Percentiles rank a stretch among this genome's conserved stretches.
phyloP scores from a whole-genome alignment of 306 rosid species.

The Elaeagnus macrophylla region DNA sequence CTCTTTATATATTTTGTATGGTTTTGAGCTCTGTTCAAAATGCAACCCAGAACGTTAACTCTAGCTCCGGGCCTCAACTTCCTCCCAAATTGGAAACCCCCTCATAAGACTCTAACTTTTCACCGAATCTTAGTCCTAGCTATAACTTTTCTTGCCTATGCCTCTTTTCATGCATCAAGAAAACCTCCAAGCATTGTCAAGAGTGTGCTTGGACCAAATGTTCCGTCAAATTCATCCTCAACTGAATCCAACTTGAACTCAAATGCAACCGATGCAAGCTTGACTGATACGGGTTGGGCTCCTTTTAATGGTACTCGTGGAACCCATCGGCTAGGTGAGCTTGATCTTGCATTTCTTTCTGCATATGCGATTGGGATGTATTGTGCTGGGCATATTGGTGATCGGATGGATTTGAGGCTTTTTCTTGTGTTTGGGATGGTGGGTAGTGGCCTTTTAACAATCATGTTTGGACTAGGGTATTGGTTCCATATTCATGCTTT shows the following conservation, averaged over 20 bases:
- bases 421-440: slow-evolving; percentile 82
- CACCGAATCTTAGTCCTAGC: slow-evolving; percentile 51
- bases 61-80: slow-evolving; percentile 52
- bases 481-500: slow-evolving; percentile 70
- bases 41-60: slow-evolving; percentile 39
- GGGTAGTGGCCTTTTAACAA: slow-evolving; percentile 70
- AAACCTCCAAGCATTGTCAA: slow-evolving; percentile 91
- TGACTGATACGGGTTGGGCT: slow-evolving; percentile 54
- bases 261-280: slow-evolving; percentile 12
- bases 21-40: slow-evolving; percentile 11
- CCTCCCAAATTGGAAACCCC: slow-evolving; percentile 59
- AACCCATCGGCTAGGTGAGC: slow-evolving; percentile 66
- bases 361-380: slow-evolving; percentile 79
- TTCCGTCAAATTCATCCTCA: slow-evolving; percentile 34
- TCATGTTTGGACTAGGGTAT: slow-evolving; percentile 72
- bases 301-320: slow-evolving; percentile 72
- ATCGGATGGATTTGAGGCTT: slow-evolving; percentile 71
- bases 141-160: slow-evolving; percentile 65
- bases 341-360: slow-evolving; percentile 76
- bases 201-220: slow-evolving; percentile 74
- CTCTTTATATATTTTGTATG: not conserved
- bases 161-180: slow-evolving; percentile 83
- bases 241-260: slow-evolving; percentile 26
- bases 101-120: slow-evolving; percentile 59
- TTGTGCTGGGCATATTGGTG: slow-evolving; percentile 77